Conservation (phyloP, 164 flowering plant genomes). For the Aristolochia fimbriata region DNA sequence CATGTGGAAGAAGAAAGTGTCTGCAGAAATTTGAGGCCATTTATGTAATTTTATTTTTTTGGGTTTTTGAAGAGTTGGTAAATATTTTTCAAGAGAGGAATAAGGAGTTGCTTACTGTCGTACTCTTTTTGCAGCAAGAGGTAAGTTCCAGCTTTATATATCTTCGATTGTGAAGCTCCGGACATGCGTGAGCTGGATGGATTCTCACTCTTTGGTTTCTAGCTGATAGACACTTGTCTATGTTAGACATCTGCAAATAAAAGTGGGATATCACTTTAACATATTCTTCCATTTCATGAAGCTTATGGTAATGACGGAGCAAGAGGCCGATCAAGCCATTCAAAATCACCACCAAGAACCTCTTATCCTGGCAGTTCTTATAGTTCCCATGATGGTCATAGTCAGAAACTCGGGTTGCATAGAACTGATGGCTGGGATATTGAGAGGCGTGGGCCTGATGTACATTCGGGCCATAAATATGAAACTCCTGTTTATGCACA, state of each 20-base stretch:
- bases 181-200: conserved; percentile 3
- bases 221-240: conserved; percentile 33
- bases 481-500: conserved; percentile 42
- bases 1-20: no score
- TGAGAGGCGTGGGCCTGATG: conserved; percentile 45
- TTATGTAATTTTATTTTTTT: background rate
- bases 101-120: conserved; percentile 21
- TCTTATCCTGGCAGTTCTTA: conserved; percentile 34
- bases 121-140: conserved; percentile 76
- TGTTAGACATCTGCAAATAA: conserved; percentile 36
- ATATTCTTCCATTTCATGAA: conserved; percentile 78
- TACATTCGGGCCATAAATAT: conserved; percentile 38
- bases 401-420: conserved; percentile 35
- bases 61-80: conserved; percentile 8
- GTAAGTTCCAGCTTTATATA: conserved; percentile 76
- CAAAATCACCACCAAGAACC: conserved; percentile 65
- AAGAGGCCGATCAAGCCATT: conserved; percentile 62
- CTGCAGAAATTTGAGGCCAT: no score
- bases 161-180: conserved; percentile 55
- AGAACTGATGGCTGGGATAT: conserved; percentile 55
- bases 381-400: conserved; percentile 49
- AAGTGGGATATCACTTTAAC: conserved; percentile 50
- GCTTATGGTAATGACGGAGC: conserved; percentile 86
- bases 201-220: background rate
- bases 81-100: background rate